Base-by-base conservation (phyloP, 1,284 basidiomycete species). In the Cryptococcus wingfieldii region DNA sequence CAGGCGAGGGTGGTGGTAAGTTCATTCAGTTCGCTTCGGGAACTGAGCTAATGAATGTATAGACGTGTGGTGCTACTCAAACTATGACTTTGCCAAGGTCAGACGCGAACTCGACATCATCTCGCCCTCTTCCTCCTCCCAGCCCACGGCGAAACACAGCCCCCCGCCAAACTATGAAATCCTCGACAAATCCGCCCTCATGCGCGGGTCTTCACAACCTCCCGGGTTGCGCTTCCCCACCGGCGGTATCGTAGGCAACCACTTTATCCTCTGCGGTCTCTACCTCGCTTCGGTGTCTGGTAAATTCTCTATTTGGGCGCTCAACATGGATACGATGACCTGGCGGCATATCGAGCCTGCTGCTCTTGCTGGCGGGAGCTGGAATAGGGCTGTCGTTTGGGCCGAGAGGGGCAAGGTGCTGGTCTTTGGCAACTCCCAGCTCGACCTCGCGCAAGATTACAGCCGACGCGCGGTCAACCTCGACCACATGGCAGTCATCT, bases 151-250 rank as follows among this genome's bases (percentile, higher is more conserved):
- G 84, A 91, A 72, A 53, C 66, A 68, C 47, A 28, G 51, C 14
- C 59, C 71, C 6, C 70, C 72, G 0, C 68, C 68, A 2, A 83
- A 84, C 19, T 91, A 89, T n/a, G 75, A 81, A 19, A 79, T 85
- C 25, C 90, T 89, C 55, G 72, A 74, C 54, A 51, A 68, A 84
- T 82, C 82, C 16, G n/a, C 25, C 25, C 59, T 62, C 18, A 70
- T 73, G 70, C 55, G 57, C 19, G 72, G 72, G 7, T 86, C 88
- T 6, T 78, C 83, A 49, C 86, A 91, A 62, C 93, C 93, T 28
- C 93, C 91, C 0, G 93, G 93, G 14, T 83, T 96, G 48, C 86
- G 93, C 9, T 97, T 97, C 78, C 93, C 93, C 8, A 89, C 90
- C 0, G 93, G 92, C 19, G 89, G 89, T 38, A 86, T 95, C 60